Evolutionary conservation across 768 basidiomycete species (phyloP), one percentile per base, ranked within the genome.

Genomic region (Russula brevipes): DNA sequence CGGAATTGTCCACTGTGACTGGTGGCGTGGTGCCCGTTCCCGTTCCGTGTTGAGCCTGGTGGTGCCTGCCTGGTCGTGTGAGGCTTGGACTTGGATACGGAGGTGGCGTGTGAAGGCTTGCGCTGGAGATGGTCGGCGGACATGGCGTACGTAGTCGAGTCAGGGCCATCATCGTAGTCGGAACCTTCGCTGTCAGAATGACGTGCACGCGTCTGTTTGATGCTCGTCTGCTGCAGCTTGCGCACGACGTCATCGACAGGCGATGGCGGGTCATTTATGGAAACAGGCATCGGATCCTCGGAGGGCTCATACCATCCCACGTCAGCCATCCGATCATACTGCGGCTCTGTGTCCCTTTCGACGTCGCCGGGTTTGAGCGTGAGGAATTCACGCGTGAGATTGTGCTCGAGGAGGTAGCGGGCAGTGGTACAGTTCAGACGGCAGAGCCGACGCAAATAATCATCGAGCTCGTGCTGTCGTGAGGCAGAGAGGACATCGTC

Each of bases 291-390:
- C 2, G 66, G 70, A n/a, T 69, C 65, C 9, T 70, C 64, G 54
- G 61, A 64, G 19, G 66, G 64, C 16, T 67, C 66, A 33, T 63
- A 80, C 36, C 67, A 68, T 24, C 56, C 61, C 5, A 89, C 72
- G 9, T 81, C 80, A 33, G 84, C 81, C 51, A 90, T 80, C 71
- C 86, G 83, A 58, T 79, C 77, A 24, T 77, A 78, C 14, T 82
- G 81, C 10, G 89, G 79, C 4, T 85, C 83, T 41, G 83, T 79
- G 50, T 85, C 82, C 58, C 84, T 85, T 65, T 86, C 87, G 12
- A 88, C 83, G 70, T 98, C 94, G 5, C 97, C 97, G 1, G 91
- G 86, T 70, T 89, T 90, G 17, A 89, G 79, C 5, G 89, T 79
- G 59, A 98, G 80, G 74, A 98, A 99, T 57, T 82, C 81, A 58